Evolutionary conservation across 2,329 filamentous ascomycete genomes (phyloP), one percentile per base, ranked within the genome.

Genomic region (Colletotrichum simmondsii): DNA sequence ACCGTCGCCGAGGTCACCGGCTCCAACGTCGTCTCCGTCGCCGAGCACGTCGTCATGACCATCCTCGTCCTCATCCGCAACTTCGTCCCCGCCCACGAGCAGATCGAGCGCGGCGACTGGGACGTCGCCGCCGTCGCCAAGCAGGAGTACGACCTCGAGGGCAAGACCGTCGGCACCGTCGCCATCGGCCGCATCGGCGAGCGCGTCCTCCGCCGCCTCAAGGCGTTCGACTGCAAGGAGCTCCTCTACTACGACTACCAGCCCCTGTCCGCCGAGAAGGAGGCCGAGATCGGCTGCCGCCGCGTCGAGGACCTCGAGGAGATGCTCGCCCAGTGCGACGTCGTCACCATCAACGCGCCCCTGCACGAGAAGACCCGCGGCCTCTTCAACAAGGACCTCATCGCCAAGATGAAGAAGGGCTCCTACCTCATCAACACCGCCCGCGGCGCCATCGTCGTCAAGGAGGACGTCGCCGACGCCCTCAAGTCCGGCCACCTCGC

Each of bases 201-300:
- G 92, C 95, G 97, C 86, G 97, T 99, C 72, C 92, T 99, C 79
- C 94, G 96, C 85, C 92, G 97, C 77, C 93, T 99, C 80, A 97
- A 97, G 92, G 88, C 95, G 77, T 99, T 99, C 82, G 96, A 98
- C 89, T 99, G 97, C 94, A 98, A 98, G 92, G 96, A 98, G 90
- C 91, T 99, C 63, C 91, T 98, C 76, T 99, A 99, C 94, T 98
- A 94, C 84, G 97, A 99, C 88, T 99, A 99, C 93, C 97, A 99
- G 90, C 95, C 96, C 65, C 90, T 99, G 76, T 89, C 87, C 74
- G 81, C 94, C 74, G 95, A 98, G 88, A 89, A 92, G 79, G 95
- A 98, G 91, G 92, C 93, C 86, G 96, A 98, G 89, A 98, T 98
- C 86, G 96, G 96, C 84, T 95, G 93, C 91, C 91, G 95, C 80